Evolutionary conservation across 768 basidiomycete genomes (phyloP).

Genomic region (Trametes punicea): DNA sequence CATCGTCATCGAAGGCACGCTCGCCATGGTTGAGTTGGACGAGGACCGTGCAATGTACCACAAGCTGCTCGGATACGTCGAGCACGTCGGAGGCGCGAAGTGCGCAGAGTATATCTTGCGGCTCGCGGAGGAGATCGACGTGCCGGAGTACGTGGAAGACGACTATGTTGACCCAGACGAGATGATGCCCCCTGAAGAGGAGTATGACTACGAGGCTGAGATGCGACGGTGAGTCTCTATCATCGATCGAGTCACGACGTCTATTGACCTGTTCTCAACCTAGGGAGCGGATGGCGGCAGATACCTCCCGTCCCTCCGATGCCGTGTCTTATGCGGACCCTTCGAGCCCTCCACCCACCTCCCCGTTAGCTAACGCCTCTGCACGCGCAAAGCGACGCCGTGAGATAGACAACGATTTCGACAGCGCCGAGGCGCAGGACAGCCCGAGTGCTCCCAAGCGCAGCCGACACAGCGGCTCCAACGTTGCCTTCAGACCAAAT

Average conservation of each 20-base stretch:
- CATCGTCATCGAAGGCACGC: background rate
- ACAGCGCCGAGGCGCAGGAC: background rate
- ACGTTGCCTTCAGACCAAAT: background rate
- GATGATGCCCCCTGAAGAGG: background rate
- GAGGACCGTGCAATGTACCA: background rate
- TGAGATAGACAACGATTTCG: background rate
- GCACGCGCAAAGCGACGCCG: background rate
- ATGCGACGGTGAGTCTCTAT: background rate
- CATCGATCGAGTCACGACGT: too few species aligned
- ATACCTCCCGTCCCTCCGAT: background rate
- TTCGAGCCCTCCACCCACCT: slow-evolving; percentile 5
- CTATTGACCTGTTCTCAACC: background rate
- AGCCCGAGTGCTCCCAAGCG: background rate
- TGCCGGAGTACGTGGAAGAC: background rate
- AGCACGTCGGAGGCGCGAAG: background rate
- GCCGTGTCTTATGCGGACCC: background rate
- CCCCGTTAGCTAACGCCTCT: background rate
- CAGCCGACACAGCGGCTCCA: background rate
- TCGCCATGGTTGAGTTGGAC: slow-evolving; percentile 5
- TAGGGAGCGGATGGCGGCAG: background rate
- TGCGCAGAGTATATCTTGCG: background rate
- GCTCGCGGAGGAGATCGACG: background rate
- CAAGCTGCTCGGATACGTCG: background rate
- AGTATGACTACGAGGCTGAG: background rate
- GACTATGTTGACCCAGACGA: too few species aligned